Conservation (phyloP, 2,329 filamentous ascomycete species). For the Fusarium sulawesiense region DNA sequence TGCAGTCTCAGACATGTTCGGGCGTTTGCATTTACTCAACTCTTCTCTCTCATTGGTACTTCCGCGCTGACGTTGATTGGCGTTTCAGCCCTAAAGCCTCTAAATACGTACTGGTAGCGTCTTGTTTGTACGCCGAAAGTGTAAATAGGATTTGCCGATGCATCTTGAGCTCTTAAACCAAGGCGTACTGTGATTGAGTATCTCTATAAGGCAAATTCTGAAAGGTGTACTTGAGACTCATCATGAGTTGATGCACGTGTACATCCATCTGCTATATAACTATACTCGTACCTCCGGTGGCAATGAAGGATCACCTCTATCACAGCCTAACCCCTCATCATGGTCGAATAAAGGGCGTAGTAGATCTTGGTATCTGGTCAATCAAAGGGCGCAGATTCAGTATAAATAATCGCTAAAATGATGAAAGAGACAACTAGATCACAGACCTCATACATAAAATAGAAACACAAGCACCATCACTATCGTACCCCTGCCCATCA, state of each 20-base stretch:
- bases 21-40: conserved; percentile 3
- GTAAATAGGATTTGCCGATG: not conserved
- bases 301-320: not conserved
- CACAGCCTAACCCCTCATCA: not conserved
- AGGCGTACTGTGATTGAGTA: not conserved
- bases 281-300: not conserved
- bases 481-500: not conserved
- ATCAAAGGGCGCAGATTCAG: conserved; percentile 20
- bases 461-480: not conserved
- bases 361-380: conserved; percentile 8
- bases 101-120: not conserved
- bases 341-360: not conserved
- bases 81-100: conserved; percentile 11
- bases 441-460: not conserved
- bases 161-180: not conserved
- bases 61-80: not conserved
- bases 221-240: not conserved
- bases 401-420: conserved; percentile 6
- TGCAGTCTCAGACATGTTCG: not conserved
- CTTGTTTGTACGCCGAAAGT: not conserved
- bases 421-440: not conserved
- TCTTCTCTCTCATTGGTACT: not conserved
- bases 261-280: not conserved
- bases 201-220: not conserved
- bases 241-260: not conserved